phyloP scores from a whole-genome alignment of 768 basidiomycete genomes.

The Tremella fuciformis region DNA sequence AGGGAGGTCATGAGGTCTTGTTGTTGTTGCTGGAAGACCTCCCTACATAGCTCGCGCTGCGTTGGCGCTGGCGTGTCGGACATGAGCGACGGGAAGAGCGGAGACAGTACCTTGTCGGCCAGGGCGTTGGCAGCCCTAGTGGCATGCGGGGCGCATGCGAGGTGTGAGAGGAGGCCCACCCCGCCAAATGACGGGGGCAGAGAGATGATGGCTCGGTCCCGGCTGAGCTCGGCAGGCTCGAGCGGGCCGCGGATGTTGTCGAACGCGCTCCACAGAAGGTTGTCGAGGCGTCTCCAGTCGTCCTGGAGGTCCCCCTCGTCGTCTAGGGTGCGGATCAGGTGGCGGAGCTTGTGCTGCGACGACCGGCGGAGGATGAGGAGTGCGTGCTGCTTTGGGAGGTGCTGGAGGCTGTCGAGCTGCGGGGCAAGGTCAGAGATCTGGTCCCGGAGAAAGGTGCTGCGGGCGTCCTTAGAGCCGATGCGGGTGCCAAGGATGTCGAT shows the following conservation, averaged over 20 bases:
- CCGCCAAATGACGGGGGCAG: neutral
- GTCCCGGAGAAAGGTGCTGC: constrained; percentile 5
- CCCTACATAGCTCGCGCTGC: neutral
- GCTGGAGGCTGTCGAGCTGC: neutral
- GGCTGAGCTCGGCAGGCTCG: neutral
- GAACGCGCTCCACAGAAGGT: neutral
- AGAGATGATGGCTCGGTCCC: neutral
- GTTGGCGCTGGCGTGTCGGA: neutral
- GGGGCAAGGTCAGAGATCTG: neutral
- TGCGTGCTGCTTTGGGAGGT: constrained; percentile 15
- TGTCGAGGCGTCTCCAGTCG: constrained; percentile 6
- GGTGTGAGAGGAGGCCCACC: neutral
- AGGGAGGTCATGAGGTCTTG: neutral
- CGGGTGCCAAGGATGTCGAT: constrained; percentile 6
- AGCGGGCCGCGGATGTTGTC: neutral
- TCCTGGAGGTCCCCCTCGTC: constrained; percentile 6
- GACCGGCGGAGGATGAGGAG: constrained; percentile 13
- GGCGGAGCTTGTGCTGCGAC: constrained; percentile 14
- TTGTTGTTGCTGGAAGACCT: neutral
- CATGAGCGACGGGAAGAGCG: neutral
- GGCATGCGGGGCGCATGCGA: neutral
- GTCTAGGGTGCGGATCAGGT: constrained; percentile 13
- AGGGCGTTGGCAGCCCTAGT: neutral
- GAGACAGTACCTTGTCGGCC: neutral
- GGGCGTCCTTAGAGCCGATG: constrained; percentile 2